A percentile compares a stretch with the other conserved stretches of the same genome.
Conservation (phyloP, 768 basidiomycete genomes). For the Amanita rimosa region DNA sequence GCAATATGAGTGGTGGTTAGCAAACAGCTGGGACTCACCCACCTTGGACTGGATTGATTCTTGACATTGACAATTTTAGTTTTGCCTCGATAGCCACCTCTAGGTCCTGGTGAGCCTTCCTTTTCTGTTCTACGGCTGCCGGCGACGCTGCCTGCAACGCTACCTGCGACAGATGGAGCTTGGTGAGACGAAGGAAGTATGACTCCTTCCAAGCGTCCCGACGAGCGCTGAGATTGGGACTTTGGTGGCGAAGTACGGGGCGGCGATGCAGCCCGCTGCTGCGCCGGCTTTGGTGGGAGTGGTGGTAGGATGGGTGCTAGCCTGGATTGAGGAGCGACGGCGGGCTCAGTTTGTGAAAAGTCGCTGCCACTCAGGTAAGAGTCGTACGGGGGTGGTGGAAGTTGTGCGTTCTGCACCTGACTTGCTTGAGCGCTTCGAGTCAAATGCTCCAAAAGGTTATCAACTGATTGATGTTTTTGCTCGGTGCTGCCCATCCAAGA, state of each 20-base stretch:
- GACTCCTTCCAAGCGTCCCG: slow-evolving; percentile 39
- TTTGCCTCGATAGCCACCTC: slow-evolving; percentile 27
- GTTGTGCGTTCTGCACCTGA: slow-evolving; percentile 13
- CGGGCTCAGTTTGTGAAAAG: slow-evolving; percentile 30
- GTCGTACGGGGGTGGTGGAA: slow-evolving; percentile 29
- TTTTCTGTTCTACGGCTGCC: slow-evolving; percentile 42
- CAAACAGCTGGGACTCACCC: slow-evolving; percentile 10
- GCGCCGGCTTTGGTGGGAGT: slow-evolving; percentile 46
- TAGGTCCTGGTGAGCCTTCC: slow-evolving; percentile 59
- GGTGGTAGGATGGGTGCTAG: slow-evolving; percentile 36
- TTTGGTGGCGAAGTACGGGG: slow-evolving; percentile 63
- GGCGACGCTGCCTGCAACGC: slow-evolving; percentile 6
- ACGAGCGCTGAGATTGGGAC: slow-evolving; percentile 35
- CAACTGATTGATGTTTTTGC: slow-evolving; percentile 75
- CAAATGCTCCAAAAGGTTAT: slow-evolving; percentile 69
- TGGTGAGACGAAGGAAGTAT: not conserved
- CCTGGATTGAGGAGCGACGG: slow-evolving; percentile 25
- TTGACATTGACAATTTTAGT: slow-evolving; percentile 27
- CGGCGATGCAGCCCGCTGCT: slow-evolving; percentile 32
- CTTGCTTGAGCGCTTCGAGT: slow-evolving; percentile 36
- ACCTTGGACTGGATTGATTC: slow-evolving; percentile 49
- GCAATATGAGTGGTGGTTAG: slow-evolving; percentile 4
- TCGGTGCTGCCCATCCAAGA: slow-evolving; percentile 43
- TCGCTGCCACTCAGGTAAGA: slow-evolving; percentile 31
- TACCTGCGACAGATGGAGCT: slow-evolving; percentile 10